Conservation (phyloP, 2,329 filamentous ascomycete species). For the Bipolaris bicolor region DNA sequence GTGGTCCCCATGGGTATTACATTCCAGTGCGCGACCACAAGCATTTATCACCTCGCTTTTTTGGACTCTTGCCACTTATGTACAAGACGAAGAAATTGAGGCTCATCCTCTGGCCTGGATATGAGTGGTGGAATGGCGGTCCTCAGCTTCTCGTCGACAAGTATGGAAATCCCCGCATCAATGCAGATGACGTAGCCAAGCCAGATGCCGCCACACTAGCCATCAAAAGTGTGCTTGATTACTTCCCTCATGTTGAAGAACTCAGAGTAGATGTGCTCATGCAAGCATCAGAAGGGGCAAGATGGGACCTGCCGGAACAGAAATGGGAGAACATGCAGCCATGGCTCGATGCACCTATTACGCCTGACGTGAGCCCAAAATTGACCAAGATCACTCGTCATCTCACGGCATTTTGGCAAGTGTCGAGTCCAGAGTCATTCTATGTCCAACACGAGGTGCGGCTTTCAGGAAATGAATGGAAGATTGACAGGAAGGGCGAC, state of each 20-base stretch:
- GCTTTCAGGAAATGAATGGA: conserved; percentile 18
- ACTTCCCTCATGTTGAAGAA: conserved; percentile 36
- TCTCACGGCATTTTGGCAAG: conserved; percentile 21
- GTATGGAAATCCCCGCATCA: conserved; percentile 11
- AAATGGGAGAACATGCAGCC: conserved; percentile 33
- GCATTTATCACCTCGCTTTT: conserved; percentile 35
- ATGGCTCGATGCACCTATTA: conserved; percentile 35
- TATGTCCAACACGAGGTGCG: conserved; percentile 35
- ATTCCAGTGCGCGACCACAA: conserved; percentile 27
- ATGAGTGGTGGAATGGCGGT: conserved; percentile 33
- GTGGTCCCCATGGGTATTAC: conserved; percentile 26
- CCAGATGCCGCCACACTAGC: conserved; percentile 29
- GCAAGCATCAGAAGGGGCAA: conserved; percentile 24
- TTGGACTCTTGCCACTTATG: conserved; percentile 32
- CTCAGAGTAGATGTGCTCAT: conserved; percentile 32
- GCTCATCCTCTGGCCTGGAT: conserved; percentile 34
- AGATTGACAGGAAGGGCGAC: conserved; percentile 24
- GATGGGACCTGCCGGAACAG: conserved; percentile 38
- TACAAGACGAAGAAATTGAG: conserved; percentile 26
- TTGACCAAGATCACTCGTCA: conserved; percentile 29
- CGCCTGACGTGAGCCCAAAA: background rate
- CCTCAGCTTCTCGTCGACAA: conserved; percentile 10
- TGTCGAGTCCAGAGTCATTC: conserved; percentile 17
- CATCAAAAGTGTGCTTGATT: conserved; percentile 28
- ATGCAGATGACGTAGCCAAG: conserved; percentile 8